Evolutionary conservation across 768 basidiomycete species (phyloP), one percentile per base, ranked within the genome.

Genomic region (Boletus sp.): DNA sequence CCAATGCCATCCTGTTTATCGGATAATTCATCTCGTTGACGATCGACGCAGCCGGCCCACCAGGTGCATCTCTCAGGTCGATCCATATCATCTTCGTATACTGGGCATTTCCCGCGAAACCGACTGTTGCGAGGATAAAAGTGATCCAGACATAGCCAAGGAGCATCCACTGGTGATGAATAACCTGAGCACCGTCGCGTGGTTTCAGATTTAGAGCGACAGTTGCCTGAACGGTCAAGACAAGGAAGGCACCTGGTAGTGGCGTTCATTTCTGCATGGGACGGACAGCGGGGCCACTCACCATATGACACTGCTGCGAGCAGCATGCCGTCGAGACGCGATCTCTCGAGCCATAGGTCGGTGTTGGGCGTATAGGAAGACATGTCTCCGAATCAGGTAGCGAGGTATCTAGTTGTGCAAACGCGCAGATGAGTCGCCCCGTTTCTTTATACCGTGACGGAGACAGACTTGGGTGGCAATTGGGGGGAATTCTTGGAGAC

Each of bases 341-440:
- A 64, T 50, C 66, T 48, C 45, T 71, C 70, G 10, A 72, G 50
- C 69, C 67, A 71, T 17, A 72, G 20, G 36, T 68, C 35, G 10
- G 68, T 64, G 7, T 56, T 4, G 1, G 62, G 60, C 20, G 64
- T 63, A 5, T 63, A 54, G 18, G 67, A 50, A 8, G 57, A 55
- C 69, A 69, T 61, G 30, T 5, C 40, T 18, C 15, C 24, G 24
- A 24, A 24, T 24, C 24, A 10, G 18, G 12, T 12, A n/a, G n/a
- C 3, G 9, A 3, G 52, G 11, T 37, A n/a, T n/a, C n/a, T n/a
- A n/a, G n/a, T n/a, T n/a, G 10, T n/a, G 15, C 2, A 24, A 10
- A 36, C 24, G 18, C 46, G 17, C 32, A 18, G 32, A 33, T 47
- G 30, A 24, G 2, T 24, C 24, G 24, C 18, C 9, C 47, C 12